Base-by-base conservation (phyloP, 2,329 filamentous ascomycete species). In the Aspergillus brunneoviolaceus region DNA sequence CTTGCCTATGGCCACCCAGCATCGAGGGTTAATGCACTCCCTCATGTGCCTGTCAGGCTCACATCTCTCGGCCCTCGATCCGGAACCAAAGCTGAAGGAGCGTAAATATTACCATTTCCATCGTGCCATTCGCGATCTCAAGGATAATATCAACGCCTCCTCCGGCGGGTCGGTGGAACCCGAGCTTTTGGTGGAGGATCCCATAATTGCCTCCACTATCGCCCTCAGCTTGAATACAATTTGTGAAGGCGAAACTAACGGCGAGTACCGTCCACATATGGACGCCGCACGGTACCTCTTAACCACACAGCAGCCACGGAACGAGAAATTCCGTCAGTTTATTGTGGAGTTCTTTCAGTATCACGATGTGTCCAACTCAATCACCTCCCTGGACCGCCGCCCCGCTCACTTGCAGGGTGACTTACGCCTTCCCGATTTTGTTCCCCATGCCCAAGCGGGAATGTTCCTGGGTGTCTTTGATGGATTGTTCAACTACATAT, bases 11-110 rank as follows among this genome's bases (percentile, higher is more conserved):
- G 92, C 92, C 2, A 87, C 90, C 48, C 83, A 88, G 61, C 89
- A 96, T 71, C 84, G 87, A 63, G 91, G 91, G 12, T 80, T 96
- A 55, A 96, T 96, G 92, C 92, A 96, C 73, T 95, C 92, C 11
- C 86, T 96, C 53, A 83, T 96, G 56, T 92, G 90, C 49, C 82
- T 96, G 9, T 90, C 92, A 42, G 90, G 90, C 67, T 92, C 88
- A 61, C 92, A 96, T 68, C 74, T 87, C 55, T 81, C 81, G n/a
- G 80, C 80, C 9, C 73, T 81, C 14, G 80, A 80, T 60, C 80
- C 81, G 1, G 80, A 81, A 56, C 77, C 79, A 45, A 79, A 79
- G 33, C 79, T 84, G 65, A 79, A 80, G 58, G 79, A 84, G 59
- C 79, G 85, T 49, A 84, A 85, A 64, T 75, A 80, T 58, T 80